phyloP scores from a whole-genome alignment of 257 asterid genomes.

The Capsicum chinense region DNA sequence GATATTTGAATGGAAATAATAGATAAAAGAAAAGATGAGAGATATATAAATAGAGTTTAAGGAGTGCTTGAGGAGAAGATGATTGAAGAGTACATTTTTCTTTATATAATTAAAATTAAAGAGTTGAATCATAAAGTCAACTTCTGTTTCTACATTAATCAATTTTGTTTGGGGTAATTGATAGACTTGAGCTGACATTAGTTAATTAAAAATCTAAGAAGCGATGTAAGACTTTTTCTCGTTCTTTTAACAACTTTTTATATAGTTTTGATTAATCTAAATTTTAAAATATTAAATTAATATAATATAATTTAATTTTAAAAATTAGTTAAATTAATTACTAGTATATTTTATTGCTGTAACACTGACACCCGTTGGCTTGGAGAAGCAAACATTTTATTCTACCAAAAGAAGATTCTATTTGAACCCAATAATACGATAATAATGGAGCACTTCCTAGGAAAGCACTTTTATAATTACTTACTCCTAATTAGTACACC shows the following conservation, averaged over 20 bases:
- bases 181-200: conserved; percentile 13
- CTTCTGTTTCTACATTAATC: background rate
- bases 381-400: background rate
- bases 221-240: no score
- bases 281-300: no score
- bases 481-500: background rate
- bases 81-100: background rate
- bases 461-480: background rate
- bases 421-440: background rate
- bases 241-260: no score
- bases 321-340: no score
- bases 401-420: background rate
- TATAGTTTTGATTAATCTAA: no score
- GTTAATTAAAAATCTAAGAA: background rate
- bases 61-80: background rate
- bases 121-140: background rate
- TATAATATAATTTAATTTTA: no score
- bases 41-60: background rate
- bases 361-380: background rate
- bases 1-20: background rate
- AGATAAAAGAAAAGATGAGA: background rate
- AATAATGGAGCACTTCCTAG: background rate
- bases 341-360: background rate
- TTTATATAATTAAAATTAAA: background rate
- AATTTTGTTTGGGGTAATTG: background rate